phyloP scores from a whole-genome alignment of 2,329 filamentous ascomycete species.

The Aspergillus novoparasiticus region DNA sequence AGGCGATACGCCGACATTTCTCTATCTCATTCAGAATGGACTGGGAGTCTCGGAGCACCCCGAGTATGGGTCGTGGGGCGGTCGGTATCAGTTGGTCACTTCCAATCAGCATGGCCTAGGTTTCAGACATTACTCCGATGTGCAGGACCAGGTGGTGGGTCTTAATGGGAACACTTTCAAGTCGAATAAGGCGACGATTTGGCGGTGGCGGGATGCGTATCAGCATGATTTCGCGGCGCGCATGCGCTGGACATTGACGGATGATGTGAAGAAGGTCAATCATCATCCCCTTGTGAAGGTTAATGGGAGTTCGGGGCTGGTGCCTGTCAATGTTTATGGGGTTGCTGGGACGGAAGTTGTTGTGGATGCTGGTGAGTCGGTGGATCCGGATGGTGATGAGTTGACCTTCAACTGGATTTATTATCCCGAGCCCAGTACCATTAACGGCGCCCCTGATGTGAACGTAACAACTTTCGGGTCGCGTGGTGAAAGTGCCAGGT shows the following conservation, averaged over 20 bases:
- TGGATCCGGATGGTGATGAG: constrained; percentile 25
- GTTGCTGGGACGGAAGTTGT: constrained; percentile 20
- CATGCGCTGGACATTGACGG: constrained; percentile 50
- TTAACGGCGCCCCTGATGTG: constrained; percentile 20
- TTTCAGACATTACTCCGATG: constrained; percentile 34
- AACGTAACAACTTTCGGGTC: constrained; percentile 16
- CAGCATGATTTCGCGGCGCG: constrained; percentile 55
- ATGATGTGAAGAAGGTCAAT: constrained; percentile 22
- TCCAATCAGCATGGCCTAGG: neutral
- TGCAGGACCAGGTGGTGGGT: constrained; percentile 38
- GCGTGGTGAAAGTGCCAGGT: constrained; percentile 13
- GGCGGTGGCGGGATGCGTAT: constrained; percentile 57
- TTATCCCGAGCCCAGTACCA: constrained; percentile 25
- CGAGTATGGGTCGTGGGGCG: constrained; percentile 48
- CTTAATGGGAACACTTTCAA: constrained; percentile 32
- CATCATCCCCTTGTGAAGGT: constrained; percentile 24
- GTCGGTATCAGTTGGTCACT: constrained; percentile 38
- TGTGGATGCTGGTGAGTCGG: constrained; percentile 25
- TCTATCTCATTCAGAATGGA: constrained; percentile 48
- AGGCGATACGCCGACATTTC: constrained; percentile 50
- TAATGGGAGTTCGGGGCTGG: constrained; percentile 17
- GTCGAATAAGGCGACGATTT: constrained; percentile 53
- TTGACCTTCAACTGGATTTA: constrained; percentile 28
- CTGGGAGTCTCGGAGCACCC: constrained; percentile 42
- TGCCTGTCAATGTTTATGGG: constrained; percentile 18